phyloP scores from a whole-genome alignment of 202 grass and related monocot genomes.

The Hordeum pubiflorum region DNA sequence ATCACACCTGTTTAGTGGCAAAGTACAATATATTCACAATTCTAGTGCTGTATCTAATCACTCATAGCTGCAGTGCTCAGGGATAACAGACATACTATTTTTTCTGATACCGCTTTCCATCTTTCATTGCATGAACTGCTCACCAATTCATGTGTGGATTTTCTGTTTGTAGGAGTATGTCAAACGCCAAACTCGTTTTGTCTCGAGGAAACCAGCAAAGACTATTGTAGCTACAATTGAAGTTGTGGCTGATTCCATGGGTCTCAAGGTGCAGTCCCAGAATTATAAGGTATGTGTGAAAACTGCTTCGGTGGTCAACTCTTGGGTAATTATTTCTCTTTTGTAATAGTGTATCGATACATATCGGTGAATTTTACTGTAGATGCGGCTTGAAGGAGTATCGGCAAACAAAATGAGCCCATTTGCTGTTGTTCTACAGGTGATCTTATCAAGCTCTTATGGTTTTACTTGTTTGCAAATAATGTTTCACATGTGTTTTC shows the following conservation, averaged over 20 bases:
- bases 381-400: constrained; percentile 84
- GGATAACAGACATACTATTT: not conserved
- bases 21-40: no score
- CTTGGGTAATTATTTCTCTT: constrained; percentile 14
- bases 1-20: no score
- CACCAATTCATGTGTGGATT: constrained; percentile 3
- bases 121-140: not conserved
- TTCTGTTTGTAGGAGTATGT: constrained; percentile 62
- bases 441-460: constrained; percentile 6
- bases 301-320: constrained; percentile 9
- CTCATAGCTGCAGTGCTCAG: not conserved
- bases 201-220: constrained; percentile 73
- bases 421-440: constrained; percentile 89
- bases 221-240: constrained; percentile 68
- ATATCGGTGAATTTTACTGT: constrained; percentile 13
- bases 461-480: not conserved
- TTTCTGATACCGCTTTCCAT: not conserved
- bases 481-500: not conserved
- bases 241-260: constrained; percentile 60
- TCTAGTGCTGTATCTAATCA: no score
- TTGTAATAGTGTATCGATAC: constrained; percentile 5
- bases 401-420: constrained; percentile 50
- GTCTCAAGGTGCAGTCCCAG: constrained; percentile 81
- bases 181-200: constrained; percentile 85
- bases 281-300: constrained; percentile 79